Evolutionary conservation across 805 yeast species (phyloP).

Genomic region (Ogataea glucozyma): DNA sequence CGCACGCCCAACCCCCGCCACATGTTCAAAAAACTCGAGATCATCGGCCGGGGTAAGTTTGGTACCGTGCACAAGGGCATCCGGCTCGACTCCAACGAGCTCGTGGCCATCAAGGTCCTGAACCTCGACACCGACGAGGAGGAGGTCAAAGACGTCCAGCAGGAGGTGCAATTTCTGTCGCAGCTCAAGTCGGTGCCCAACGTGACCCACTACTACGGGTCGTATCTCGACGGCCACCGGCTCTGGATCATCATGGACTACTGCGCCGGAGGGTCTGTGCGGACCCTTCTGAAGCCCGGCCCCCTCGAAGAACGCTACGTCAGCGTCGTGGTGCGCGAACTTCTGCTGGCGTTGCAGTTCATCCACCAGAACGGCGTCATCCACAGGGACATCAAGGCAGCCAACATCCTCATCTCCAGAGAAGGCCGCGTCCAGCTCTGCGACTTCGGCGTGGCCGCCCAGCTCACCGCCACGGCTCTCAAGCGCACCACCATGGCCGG

Average conservation of each 20-base stretch:
- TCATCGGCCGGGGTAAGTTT: slow-evolving; percentile 94
- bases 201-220: slow-evolving; percentile 89
- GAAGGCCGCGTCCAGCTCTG: slow-evolving; percentile 90
- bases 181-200: slow-evolving; percentile 85
- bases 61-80: slow-evolving; percentile 94
- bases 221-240: slow-evolving; percentile 82
- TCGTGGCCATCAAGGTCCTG: slow-evolving; percentile 90
- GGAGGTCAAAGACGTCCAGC: slow-evolving; percentile 92
- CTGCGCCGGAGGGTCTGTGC: slow-evolving; percentile 93
- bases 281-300: slow-evolving; percentile 86
- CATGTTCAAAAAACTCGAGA: slow-evolving; percentile 77
- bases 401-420: slow-evolving; percentile 79
- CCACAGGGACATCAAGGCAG: slow-evolving; percentile 96
- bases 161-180: slow-evolving; percentile 83
- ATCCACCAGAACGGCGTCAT: slow-evolving; percentile 90
- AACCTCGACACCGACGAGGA: slow-evolving; percentile 92
- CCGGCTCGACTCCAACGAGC: slow-evolving; percentile 65
- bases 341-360: slow-evolving; percentile 70
- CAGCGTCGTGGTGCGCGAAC: slow-evolving; percentile 82
- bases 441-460: slow-evolving; percentile 99
- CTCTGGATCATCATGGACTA: slow-evolving; percentile 97
- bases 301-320: slow-evolving; percentile 80
- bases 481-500: slow-evolving; percentile 96
- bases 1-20: too few species aligned
- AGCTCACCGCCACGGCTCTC: slow-evolving; percentile 67